phyloP scores from a whole-genome alignment of 2,329 filamentous ascomycete species.

The Aspergillus sojae region DNA sequence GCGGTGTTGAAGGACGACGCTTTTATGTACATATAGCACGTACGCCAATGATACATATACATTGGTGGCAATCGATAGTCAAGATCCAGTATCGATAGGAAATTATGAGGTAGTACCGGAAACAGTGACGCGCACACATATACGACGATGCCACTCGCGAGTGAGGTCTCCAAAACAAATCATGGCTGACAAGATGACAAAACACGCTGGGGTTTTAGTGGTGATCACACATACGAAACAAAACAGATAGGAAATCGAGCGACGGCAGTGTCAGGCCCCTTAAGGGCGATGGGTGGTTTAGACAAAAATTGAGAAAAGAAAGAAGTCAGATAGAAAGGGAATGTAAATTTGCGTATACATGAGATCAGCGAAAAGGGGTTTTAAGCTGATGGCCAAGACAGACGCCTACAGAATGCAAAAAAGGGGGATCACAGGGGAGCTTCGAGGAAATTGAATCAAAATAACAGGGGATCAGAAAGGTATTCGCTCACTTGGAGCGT shows the following conservation, averaged over 20 bases:
- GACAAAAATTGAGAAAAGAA: conserved; percentile 13
- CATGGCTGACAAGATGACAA: conserved; percentile 23
- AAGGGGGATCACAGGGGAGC: conserved; percentile 19
- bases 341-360: conserved; percentile 32
- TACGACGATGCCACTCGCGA: conserved; percentile 24
- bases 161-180: conserved; percentile 26
- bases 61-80: conserved; percentile 29
- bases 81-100: conserved; percentile 21
- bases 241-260: conserved; percentile 18
- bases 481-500: conserved; percentile 32
- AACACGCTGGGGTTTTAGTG: conserved; percentile 17
- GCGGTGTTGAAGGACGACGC: conserved; percentile 27
- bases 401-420: conserved; percentile 44
- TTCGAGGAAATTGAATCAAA: conserved; percentile 25
- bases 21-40: conserved; percentile 35
- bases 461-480: conserved; percentile 24
- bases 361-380: conserved; percentile 31
- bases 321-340: conserved; percentile 22
- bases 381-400: conserved; percentile 35
- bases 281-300: conserved; percentile 15
- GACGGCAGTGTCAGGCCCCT: conserved; percentile 19
- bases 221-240: conserved; percentile 17
- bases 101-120: conserved; percentile 22
- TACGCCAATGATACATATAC: conserved; percentile 35
- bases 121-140: conserved; percentile 25